Evolutionary conservation across 1,284 basidiomycete species (phyloP).

Genomic region (Trametes sp.): DNA sequence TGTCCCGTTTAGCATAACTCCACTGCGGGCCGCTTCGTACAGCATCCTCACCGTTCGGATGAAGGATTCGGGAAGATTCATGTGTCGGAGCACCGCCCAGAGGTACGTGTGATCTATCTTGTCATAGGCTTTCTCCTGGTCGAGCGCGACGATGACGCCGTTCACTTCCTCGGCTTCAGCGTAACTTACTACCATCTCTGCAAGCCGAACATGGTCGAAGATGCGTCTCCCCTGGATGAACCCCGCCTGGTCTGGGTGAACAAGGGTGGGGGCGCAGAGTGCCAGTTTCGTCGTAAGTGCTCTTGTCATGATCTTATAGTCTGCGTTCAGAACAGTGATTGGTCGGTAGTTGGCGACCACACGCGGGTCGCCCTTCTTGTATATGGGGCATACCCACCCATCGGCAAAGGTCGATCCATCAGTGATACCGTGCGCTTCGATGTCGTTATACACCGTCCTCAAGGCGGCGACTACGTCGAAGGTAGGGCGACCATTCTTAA

Average conservation of each 20-base stretch:
- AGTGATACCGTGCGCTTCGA: not conserved
- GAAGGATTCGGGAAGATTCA: not conserved
- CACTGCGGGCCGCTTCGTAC: not conserved
- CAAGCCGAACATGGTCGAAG: conserved; percentile 26
- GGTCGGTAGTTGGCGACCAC: conserved; percentile 34
- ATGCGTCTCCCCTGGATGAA: conserved; percentile 33
- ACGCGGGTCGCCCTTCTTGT: not conserved
- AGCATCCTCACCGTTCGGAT: not conserved
- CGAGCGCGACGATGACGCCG: not conserved
- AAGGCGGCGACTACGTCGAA: not conserved
- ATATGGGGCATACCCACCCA: not conserved
- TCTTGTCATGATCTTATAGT: conserved; percentile 35
- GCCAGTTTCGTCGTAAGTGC: conserved; percentile 18
- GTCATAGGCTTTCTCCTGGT: no score
- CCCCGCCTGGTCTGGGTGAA: conserved; percentile 32
- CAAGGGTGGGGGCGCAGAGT: conserved; percentile 2
- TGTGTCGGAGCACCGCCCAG: not conserved
- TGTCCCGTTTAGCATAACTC: not conserved
- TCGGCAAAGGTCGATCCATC: no score
- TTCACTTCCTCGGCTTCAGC: conserved; percentile 25
- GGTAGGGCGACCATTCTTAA: not conserved
- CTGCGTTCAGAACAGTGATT: conserved; percentile 37
- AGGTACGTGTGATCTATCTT: not conserved
- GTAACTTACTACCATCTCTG: conserved; percentile 22
- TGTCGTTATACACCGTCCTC: not conserved